These are phyloP conservation scores for Aspergillus proliferans DNA, from an alignment of 2,329 filamentous ascomycete species.

Conservation along the genomic window DNA sequence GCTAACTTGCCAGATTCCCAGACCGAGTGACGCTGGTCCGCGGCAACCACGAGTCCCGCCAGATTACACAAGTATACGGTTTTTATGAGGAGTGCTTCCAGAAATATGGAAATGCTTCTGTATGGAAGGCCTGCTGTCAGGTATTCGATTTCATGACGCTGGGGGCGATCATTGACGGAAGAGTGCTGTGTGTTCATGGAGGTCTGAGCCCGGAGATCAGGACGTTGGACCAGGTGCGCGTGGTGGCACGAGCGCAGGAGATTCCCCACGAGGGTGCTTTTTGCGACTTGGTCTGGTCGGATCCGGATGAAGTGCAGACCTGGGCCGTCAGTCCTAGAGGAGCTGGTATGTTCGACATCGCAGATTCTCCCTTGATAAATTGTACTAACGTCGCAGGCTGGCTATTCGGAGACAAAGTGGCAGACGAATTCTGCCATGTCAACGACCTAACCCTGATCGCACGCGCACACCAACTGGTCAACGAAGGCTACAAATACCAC, in stretches of 20 bases:
- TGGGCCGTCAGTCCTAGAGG: slow-evolving; percentile 65
- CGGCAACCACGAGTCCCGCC: slow-evolving; percentile 69
- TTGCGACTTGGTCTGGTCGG: slow-evolving; percentile 70
- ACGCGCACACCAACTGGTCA: slow-evolving; percentile 67
- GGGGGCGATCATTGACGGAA: slow-evolving; percentile 67
- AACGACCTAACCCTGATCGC: slow-evolving; percentile 67
- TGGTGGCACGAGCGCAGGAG: slow-evolving; percentile 67
- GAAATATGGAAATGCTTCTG: slow-evolving; percentile 70
- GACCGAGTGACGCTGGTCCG: slow-evolving; percentile 67
- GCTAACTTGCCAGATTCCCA: slow-evolving; percentile 51
- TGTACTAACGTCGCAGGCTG: slow-evolving; percentile 33
- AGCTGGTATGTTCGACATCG: slow-evolving; percentile 45
- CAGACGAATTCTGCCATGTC: slow-evolving; percentile 70
- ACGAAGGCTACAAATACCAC: slow-evolving; percentile 83
- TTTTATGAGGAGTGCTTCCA: slow-evolving; percentile 73
- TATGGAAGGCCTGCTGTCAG: slow-evolving; percentile 74
- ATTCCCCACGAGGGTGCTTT: slow-evolving; percentile 73
- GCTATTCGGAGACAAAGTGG: slow-evolving; percentile 66
- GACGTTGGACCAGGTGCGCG: slow-evolving; percentile 68
- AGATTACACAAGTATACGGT: slow-evolving; percentile 72
- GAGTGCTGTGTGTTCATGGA: slow-evolving; percentile 67
- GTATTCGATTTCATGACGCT: slow-evolving; percentile 72
- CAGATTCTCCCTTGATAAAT: background rate
- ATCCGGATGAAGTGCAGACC: slow-evolving; percentile 65
- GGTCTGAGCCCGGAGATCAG: slow-evolving; percentile 67